Conservation (phyloP, 768 basidiomycete genomes). For the Cyathus striatus region DNA sequence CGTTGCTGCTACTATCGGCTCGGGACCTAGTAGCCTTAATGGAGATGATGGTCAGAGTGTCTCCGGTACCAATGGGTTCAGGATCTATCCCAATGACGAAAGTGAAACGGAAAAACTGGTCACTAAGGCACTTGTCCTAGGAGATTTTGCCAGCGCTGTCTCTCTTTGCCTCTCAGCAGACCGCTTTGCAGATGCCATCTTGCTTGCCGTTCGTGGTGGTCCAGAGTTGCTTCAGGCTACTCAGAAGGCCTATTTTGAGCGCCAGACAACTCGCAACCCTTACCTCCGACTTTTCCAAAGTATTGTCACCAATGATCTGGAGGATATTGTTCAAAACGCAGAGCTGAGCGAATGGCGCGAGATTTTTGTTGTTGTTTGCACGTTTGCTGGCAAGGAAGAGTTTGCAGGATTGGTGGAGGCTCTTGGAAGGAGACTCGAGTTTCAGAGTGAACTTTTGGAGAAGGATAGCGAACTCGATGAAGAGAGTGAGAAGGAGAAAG, state of each 20-base stretch:
- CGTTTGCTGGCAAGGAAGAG: slow-evolving; percentile 82
- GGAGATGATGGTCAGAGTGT: slow-evolving; percentile 71
- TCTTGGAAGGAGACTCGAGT: slow-evolving; percentile 87
- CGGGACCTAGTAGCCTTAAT: slow-evolving; percentile 76
- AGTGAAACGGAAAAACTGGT: slow-evolving; percentile 83
- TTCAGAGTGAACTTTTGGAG: slow-evolving; percentile 66
- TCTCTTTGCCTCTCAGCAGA: slow-evolving; percentile 85
- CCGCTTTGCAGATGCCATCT: slow-evolving; percentile 90
- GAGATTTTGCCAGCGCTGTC: slow-evolving; percentile 94
- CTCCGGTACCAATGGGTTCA: slow-evolving; percentile 84
- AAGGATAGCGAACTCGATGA: slow-evolving; percentile 44
- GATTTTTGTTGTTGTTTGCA: slow-evolving; percentile 94
- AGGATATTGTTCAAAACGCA: slow-evolving; percentile 94
- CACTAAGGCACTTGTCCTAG: slow-evolving; percentile 90
- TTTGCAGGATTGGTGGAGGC: slow-evolving; percentile 88
- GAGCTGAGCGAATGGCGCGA: slow-evolving; percentile 94
- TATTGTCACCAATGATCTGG: slow-evolving; percentile 87
- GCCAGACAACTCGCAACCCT: slow-evolving; percentile 66
- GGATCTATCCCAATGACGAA: slow-evolving; percentile 84
- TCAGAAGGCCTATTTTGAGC: slow-evolving; percentile 91
- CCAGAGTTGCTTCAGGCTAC: slow-evolving; percentile 81
- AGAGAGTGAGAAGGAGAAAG: slow-evolving; percentile 34
- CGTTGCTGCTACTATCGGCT: slow-evolving; percentile 94
- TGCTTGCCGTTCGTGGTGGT: slow-evolving; percentile 89
- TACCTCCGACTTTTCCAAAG: slow-evolving; percentile 94